These are phyloP conservation scores for Pythium myriotylum DNA, from an alignment of 352 stramenopile genomes.

Conservation along the genomic window DNA sequence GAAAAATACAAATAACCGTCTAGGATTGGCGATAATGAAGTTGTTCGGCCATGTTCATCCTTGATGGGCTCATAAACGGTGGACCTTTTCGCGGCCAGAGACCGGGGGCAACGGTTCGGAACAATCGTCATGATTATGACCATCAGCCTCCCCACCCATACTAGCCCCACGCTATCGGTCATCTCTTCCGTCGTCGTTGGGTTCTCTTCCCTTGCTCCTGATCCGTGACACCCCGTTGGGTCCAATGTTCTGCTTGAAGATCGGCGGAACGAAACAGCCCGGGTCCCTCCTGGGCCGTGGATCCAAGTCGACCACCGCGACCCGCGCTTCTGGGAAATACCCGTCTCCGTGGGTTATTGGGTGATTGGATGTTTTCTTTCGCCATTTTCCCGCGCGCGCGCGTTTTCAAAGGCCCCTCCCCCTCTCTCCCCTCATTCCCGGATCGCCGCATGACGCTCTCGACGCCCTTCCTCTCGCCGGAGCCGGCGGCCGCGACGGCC, in stretches of 20 bases:
- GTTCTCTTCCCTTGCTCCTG: too few relatives aligned
- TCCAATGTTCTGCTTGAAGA: too few relatives aligned
- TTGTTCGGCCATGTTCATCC: constrained; percentile 12
- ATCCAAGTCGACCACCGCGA: too few relatives aligned
- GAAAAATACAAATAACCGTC: not conserved
- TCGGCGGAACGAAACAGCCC: too few relatives aligned
- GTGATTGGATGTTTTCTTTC: constrained; percentile 10
- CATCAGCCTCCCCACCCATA: not conserved
- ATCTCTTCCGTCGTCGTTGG: too few relatives aligned
- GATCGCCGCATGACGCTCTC: not conserved
- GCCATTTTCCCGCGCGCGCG: constrained; percentile 18
- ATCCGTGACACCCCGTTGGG: too few relatives aligned
- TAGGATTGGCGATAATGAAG: not conserved
- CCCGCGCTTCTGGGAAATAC: not conserved
- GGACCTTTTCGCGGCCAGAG: not conserved
- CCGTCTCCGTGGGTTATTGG: constrained; percentile 2
- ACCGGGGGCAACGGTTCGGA: not conserved
- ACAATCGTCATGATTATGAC: constrained; percentile 17
- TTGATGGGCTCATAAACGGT: constrained; percentile 4
- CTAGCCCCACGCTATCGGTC: too few relatives aligned
- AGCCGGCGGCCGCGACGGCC: constrained; percentile 7
- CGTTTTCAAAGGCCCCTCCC: constrained; percentile 6
- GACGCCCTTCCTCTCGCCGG: constrained; percentile 26
- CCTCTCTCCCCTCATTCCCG: constrained; percentile 7
- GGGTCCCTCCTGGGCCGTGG: too few relatives aligned